A percentile compares a stretch with the other conserved stretches of the same genome.
phyloP scores from a whole-genome alignment of 495 filamentous ascomycete species.

The Zalerion maritima region DNA sequence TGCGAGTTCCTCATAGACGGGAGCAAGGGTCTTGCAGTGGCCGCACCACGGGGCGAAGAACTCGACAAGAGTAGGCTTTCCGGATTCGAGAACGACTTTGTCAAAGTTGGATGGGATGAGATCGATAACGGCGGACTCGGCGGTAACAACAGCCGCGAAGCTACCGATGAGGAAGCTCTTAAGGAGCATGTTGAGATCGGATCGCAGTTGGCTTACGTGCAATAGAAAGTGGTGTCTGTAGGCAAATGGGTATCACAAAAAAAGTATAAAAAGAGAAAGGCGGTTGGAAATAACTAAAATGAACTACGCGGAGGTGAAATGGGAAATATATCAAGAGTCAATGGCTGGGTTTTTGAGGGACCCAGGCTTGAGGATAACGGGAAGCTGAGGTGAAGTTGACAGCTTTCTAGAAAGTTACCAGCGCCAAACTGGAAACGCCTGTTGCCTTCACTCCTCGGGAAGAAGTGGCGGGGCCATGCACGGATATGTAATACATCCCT shows the following conservation, averaged over 20 bases:
- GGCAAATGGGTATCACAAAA: no score
- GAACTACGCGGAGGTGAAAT: not conserved
- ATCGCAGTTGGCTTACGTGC: no score
- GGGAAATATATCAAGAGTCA: constrained; percentile 1
- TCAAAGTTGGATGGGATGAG: constrained; percentile 85
- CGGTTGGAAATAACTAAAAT: constrained; percentile 1
- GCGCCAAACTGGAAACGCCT: no score
- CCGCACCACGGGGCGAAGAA: constrained; percentile 99
- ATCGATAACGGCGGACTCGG: constrained; percentile 61
- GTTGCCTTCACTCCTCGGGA: no score
- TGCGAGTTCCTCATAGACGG: constrained; percentile 89
- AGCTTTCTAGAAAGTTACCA: no score
- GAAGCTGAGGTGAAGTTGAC: no score
- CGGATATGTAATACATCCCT: no score
- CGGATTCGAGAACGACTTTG: constrained; percentile 69
- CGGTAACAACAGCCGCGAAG: constrained; percentile 29
- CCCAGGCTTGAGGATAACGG: no score
- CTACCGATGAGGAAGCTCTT: constrained; percentile 38
- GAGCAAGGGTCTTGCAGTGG: constrained; percentile 95
- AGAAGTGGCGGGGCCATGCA: no score
- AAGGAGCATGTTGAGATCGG: no score
- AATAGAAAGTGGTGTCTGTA: constrained; percentile 2
- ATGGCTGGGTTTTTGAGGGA: no score
- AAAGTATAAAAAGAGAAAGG: not conserved
- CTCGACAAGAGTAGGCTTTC: constrained; percentile 92